Evolutionary conservation across 306 rosid species (phyloP).

Genomic region (Parietaria judaica): DNA sequence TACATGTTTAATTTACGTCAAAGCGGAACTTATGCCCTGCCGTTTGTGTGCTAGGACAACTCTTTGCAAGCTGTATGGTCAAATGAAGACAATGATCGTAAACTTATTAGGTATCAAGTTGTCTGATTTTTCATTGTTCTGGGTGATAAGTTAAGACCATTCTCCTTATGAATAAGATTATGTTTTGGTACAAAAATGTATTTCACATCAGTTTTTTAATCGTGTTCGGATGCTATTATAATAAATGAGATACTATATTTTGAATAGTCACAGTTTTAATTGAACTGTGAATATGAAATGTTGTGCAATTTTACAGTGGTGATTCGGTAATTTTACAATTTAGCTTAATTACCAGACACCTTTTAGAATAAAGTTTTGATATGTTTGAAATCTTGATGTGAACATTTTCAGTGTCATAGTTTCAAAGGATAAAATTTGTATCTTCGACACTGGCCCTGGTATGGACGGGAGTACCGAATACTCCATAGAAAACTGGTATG

Average conservation of each 20-base stretch:
- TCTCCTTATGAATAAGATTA: too few relatives aligned
- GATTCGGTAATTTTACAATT: background rate
- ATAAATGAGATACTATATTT: too few relatives aligned
- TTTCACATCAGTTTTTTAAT: too few relatives aligned
- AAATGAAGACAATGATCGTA: conserved; percentile 16
- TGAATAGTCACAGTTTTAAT: too few relatives aligned
- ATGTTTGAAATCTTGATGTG: background rate
- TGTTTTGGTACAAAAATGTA: too few relatives aligned
- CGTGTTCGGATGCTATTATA: too few relatives aligned
- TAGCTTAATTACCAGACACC: background rate
- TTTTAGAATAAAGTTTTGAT: background rate
- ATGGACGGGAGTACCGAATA: conserved; percentile 56
- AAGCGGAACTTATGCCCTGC: background rate
- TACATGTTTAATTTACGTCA: background rate
- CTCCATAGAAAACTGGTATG: conserved; percentile 50
- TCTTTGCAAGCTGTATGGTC: conserved; percentile 69
- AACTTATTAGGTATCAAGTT: conserved; percentile 36
- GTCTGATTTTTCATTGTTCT: too few relatives aligned
- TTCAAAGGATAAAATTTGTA: conserved; percentile 23
- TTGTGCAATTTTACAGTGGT: too few relatives aligned
- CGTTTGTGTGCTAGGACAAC: conserved; percentile 45
- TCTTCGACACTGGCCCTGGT: conserved; percentile 61
- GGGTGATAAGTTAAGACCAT: too few relatives aligned
- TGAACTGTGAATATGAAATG: too few relatives aligned
- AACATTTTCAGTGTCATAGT: conserved; percentile 40